Base-by-base conservation (phyloP, 2,329 filamentous ascomycete species). In the Chrysosporium keratinophilum region DNA sequence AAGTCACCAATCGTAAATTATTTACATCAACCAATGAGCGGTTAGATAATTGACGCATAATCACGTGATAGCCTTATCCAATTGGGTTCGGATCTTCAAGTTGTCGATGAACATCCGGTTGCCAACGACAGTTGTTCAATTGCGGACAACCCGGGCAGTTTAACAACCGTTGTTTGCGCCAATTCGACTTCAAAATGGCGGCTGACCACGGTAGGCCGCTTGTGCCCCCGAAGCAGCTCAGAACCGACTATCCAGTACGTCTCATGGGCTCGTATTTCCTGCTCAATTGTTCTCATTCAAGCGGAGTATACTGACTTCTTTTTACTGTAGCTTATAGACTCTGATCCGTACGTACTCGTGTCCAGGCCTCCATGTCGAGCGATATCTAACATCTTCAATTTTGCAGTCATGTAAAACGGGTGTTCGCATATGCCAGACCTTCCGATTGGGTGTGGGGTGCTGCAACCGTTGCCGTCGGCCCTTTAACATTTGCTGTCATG, bases 161-260 rank as follows among this genome's bases (percentile, higher is more conserved):
- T 19, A 35, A 33, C 15, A 43, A 47, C 14, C 34, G 42, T 54
- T 55, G 49, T 11, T 15, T 31, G 12, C 49, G 20, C 43, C n/a
- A 45, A 41, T 39, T 47, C 43, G 44, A 52, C 33, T 43, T 46
- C 44, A 57, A 45, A 50, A 72, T 72, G 69, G 66, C 69, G 44
- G 63, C 64, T 54, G 67, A 69, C 58, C 58, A 64, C 40, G 65
- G 65, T 56, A 69, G 71, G 65, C 68, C 71, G 53, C 66, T 83
- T 65, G 79, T 87, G 60, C 85, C 86, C 55, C 84, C 85, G 69
- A 94, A 93, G 81, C 79, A 82, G 68, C 75, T 89, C 63, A 78
- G 84, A 69, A 87, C 87, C 64, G 84, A 93, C 57, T 97, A 87
- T 71, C 91, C 91, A 56, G 93, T 97, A 76, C 66, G 87, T 76